These are phyloP conservation scores for Venustampulla echinocandica DNA, from an alignment of 495 filamentous ascomycete genomes.

Conservation along the genomic window DNA sequence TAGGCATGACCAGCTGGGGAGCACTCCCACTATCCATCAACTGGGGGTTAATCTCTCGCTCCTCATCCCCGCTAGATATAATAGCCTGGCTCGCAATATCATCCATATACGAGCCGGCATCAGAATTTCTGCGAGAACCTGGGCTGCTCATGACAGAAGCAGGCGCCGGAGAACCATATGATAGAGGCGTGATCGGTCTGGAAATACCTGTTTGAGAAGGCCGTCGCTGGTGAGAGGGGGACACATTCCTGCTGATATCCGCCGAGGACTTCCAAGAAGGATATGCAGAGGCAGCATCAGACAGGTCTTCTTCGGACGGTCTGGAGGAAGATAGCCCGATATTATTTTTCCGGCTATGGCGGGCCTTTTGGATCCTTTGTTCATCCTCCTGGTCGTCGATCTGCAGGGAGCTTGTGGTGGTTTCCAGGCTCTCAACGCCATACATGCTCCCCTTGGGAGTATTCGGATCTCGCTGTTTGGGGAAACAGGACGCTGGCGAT, in stretches of 20 bases:
- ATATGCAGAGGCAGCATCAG: constrained; percentile 20
- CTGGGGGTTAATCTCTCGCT: constrained; percentile 25
- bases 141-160: constrained; percentile 36
- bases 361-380: constrained; percentile 19
- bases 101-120: constrained; percentile 39
- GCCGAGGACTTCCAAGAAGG: constrained; percentile 20
- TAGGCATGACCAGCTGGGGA: constrained; percentile 95
- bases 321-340: constrained; percentile 5
- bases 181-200: constrained; percentile 47
- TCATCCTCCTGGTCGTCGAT: constrained; percentile 29
- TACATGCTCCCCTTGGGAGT: constrained; percentile 37
- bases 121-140: constrained; percentile 44
- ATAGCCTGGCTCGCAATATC: constrained; percentile 43
- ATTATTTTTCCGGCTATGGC: constrained; percentile 25
- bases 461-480: constrained; percentile 21
- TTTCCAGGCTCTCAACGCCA: constrained; percentile 57
- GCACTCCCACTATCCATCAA: constrained; percentile 47
- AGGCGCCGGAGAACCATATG: constrained; percentile 38
- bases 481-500: constrained; percentile 10
- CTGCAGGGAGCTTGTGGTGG: constrained; percentile 32
- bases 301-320: constrained; percentile 20
- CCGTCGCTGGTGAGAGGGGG: constrained; percentile 24
- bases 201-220: constrained; percentile 31
- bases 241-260: constrained; percentile 18
- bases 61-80: constrained; percentile 38